Evolutionary conservation across 2,329 filamentous ascomycete species (phyloP).

Genomic region (Neopestalotiopsis clavispora): DNA sequence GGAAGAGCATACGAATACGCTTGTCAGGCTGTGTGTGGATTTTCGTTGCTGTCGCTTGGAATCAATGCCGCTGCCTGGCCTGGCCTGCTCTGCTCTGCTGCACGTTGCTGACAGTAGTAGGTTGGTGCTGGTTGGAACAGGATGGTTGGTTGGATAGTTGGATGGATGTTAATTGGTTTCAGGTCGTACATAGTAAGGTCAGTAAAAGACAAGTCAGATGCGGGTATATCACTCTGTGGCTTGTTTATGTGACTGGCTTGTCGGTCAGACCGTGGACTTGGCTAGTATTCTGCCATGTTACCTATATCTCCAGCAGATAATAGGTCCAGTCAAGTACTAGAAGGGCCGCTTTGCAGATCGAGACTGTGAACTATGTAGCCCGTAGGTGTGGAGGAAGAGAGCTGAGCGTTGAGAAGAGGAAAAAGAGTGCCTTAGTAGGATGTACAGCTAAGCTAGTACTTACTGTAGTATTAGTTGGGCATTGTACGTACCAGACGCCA

Average conservation of each 20-base stretch:
- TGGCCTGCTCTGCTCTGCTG: not conserved
- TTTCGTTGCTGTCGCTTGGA: not conserved
- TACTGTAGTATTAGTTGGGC: not conserved
- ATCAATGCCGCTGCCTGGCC: not conserved
- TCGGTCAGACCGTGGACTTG: not conserved
- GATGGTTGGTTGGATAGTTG: not conserved
- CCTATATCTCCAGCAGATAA: not conserved
- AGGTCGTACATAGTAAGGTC: not conserved
- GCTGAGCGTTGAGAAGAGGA: not conserved
- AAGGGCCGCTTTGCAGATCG: no score
- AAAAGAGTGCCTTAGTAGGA: no score
- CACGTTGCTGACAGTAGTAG: not conserved
- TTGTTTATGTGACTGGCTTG: not conserved
- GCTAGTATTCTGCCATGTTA: not conserved
- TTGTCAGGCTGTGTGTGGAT: not conserved
- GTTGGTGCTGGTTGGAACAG: not conserved
- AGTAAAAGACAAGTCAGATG: not conserved
- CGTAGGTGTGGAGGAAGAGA: no score
- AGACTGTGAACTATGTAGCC: no score
- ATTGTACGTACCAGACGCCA: not conserved
- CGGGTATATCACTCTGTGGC: not conserved
- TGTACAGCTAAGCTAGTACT: no score
- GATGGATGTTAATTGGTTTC: not conserved
- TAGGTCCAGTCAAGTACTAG: not conserved
- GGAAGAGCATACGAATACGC: constrained; percentile 1